These are phyloP conservation scores for Stagonosporopsis rhizophila DNA, from an alignment of 2,329 filamentous ascomycete species.

Conservation along the genomic window DNA sequence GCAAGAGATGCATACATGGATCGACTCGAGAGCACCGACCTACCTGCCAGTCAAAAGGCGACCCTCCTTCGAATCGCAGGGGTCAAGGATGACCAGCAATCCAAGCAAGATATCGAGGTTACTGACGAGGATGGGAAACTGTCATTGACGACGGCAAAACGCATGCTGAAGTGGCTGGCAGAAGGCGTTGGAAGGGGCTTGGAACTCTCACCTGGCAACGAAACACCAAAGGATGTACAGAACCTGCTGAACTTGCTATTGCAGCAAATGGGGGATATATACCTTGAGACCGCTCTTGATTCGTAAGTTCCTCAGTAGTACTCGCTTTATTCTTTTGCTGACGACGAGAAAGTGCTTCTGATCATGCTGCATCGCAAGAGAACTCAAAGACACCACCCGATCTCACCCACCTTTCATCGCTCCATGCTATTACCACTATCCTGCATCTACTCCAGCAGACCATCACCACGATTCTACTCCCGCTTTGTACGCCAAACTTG, in stretches of 20 bases:
- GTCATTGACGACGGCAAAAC: slow-evolving; percentile 86
- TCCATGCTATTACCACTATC: slow-evolving; percentile 84
- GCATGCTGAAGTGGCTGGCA: slow-evolving; percentile 97
- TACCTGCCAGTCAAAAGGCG: slow-evolving; percentile 84
- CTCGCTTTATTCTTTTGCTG: slow-evolving; percentile 5
- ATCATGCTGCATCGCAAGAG: slow-evolving; percentile 79
- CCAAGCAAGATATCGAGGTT: slow-evolving; percentile 87
- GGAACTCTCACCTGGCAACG: slow-evolving; percentile 84
- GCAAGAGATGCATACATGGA: slow-evolving; percentile 92
- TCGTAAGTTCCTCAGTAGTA: slow-evolving; percentile 54
- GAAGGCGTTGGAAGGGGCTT: slow-evolving; percentile 91
- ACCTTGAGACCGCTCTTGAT: slow-evolving; percentile 70
- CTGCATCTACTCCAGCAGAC: slow-evolving; percentile 93
- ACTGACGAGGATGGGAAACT: slow-evolving; percentile 87
- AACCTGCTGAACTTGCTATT: slow-evolving; percentile 84
- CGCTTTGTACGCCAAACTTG: slow-evolving; percentile 85
- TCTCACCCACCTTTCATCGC: slow-evolving; percentile 77
- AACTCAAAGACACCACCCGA: slow-evolving; percentile 85
- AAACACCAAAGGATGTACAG: slow-evolving; percentile 93
- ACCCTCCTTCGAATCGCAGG: slow-evolving; percentile 92
- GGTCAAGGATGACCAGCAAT: slow-evolving; percentile 74
- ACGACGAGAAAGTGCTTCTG: slow-evolving; percentile 54
- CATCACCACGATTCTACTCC: slow-evolving; percentile 87
- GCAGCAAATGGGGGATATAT: slow-evolving; percentile 85
- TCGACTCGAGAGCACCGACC: slow-evolving; percentile 84